Evolutionary conservation across 73 alveolate species (phyloP).

Genomic region (Paramecium sexaurelia): DNA sequence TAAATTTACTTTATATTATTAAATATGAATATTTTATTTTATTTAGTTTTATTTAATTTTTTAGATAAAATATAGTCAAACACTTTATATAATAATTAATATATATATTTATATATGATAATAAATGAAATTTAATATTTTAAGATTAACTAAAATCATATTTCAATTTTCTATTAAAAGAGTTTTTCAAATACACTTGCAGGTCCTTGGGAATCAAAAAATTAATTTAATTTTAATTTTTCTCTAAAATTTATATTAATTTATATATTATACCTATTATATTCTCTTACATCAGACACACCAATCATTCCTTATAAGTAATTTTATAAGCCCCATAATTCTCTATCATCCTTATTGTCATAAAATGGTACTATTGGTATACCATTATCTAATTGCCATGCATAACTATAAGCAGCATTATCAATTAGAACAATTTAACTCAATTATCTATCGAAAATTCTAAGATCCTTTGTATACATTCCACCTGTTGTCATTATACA

Average conservation of each 20-base stretch:
- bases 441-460: conserved; percentile 72
- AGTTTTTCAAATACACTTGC: conserved; percentile 51
- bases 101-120: neutral
- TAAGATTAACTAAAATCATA: conserved; percentile 23
- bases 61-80: too few species aligned
- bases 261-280: conserved; percentile 24
- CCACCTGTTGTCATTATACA: conserved; percentile 76
- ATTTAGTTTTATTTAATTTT: too few species aligned
- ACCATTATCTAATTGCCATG: conserved; percentile 75
- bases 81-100: neutral
- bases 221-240: conserved; percentile 20
- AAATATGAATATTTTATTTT: neutral
- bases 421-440: conserved; percentile 75
- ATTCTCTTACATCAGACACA: conserved; percentile 61
- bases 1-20: neutral
- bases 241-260: neutral
- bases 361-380: conserved; percentile 81
- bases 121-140: neutral
- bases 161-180: conserved; percentile 20
- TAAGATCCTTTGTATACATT: conserved; percentile 74
- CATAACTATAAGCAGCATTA: conserved; percentile 78
- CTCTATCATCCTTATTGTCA: conserved; percentile 78
- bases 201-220: conserved; percentile 45
- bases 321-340: conserved; percentile 27
- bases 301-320: conserved; percentile 57